Evolutionary conservation across 768 basidiomycete genomes (phyloP).

Genomic region (Plicaturopsis crispa): DNA sequence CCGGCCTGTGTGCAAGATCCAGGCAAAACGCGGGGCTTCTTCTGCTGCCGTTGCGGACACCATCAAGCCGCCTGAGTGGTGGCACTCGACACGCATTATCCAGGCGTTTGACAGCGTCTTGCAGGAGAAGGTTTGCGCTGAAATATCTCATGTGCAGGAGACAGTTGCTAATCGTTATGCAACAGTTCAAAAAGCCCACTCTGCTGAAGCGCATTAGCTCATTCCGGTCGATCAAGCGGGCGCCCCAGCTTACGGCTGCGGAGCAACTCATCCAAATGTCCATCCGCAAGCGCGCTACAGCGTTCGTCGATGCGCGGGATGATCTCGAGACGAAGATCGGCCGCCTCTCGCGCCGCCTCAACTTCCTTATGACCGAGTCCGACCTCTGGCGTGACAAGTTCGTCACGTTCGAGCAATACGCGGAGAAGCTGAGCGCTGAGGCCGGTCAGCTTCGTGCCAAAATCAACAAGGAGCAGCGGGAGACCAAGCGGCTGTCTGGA

Average conservation of each 20-base stretch:
- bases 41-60: constrained; percentile 82
- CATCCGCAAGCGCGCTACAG: constrained; percentile 89
- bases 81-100: constrained; percentile 87
- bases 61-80: constrained; percentile 89
- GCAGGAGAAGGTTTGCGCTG: constrained; percentile 60
- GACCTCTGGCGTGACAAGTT: constrained; percentile 93
- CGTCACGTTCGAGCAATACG: constrained; percentile 89
- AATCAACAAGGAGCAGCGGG: constrained; percentile 87
- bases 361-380: constrained; percentile 88
- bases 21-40: constrained; percentile 74
- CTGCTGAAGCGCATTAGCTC: constrained; percentile 78
- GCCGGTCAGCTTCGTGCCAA: constrained; percentile 78
- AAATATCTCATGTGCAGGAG: constrained; percentile 1
- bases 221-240: constrained; percentile 61
- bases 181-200: constrained; percentile 81
- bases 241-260: constrained; percentile 66
- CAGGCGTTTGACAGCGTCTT: constrained; percentile 86
- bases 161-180: constrained; percentile 4
- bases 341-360: constrained; percentile 73
- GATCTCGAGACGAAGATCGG: constrained; percentile 94
- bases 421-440: constrained; percentile 83
- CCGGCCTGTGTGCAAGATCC: constrained; percentile 86
- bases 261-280: constrained; percentile 84
- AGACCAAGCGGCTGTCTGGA: constrained; percentile 79
- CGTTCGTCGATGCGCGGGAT: constrained; percentile 89